A percentile compares a stretch with the other conserved stretches of the same genome.
phyloP scores from a whole-genome alignment of 176 grass and related monocot species.

The Oryza rufipogon region DNA sequence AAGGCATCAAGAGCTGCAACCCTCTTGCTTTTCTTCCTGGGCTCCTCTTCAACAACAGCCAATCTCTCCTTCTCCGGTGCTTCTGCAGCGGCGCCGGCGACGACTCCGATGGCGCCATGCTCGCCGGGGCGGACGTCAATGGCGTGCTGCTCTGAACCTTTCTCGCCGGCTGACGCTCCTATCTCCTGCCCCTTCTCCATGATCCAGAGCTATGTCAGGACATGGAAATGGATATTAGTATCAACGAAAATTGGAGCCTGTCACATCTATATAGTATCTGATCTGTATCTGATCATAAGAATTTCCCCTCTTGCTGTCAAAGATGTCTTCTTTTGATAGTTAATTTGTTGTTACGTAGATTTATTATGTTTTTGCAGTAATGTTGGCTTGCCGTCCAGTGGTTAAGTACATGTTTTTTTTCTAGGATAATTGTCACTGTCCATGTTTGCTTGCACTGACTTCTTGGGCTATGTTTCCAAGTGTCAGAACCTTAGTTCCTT shows the following conservation, averaged over 20 bases:
- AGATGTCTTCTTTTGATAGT: conserved; percentile 1
- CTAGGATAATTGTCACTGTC: conserved; percentile 7
- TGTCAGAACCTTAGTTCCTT: conserved; percentile 11
- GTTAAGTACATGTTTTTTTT: conserved; percentile 24
- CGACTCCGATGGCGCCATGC: background rate
- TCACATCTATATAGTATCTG: background rate
- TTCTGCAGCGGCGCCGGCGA: background rate
- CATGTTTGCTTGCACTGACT: conserved; percentile 22
- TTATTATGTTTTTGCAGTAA: background rate
- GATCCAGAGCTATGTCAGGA: background rate
- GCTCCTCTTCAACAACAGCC: conserved; percentile 24
- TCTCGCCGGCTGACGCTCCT: conserved; percentile 24
- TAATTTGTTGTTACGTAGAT: conserved; percentile 13
- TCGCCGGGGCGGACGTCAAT: conserved; percentile 39
- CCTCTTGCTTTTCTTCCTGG: conserved; percentile 49
- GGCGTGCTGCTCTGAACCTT: conserved; percentile 32
- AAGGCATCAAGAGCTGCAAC: conserved; percentile 88
- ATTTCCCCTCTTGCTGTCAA: background rate
- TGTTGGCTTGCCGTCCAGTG: conserved; percentile 42
- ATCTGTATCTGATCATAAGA: background rate
- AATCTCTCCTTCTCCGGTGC: conserved; percentile 17
- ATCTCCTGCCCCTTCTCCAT: conserved; percentile 56
- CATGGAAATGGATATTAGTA: background rate
- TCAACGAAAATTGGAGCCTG: conserved; percentile 7
- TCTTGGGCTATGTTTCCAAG: conserved; percentile 18